Conservation (phyloP, 108 stramenopile genomes). For the Nannochloropsis granulata region DNA sequence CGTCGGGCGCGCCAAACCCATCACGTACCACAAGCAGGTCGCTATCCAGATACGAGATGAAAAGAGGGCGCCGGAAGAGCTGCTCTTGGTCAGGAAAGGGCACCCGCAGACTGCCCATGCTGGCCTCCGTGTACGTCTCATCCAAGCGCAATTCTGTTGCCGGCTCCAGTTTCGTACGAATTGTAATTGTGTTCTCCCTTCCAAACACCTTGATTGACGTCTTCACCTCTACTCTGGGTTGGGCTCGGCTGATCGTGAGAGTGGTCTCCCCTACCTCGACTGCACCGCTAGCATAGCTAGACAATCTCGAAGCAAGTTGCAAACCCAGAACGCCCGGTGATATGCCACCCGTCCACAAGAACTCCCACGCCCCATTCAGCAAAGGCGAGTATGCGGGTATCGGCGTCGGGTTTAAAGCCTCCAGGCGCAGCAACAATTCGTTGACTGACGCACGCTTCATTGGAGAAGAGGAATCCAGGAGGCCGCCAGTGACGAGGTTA, state of each 20-base stretch:
- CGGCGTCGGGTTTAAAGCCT: constrained; percentile 22
- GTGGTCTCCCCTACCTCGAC: constrained; percentile 9
- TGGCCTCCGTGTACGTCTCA: constrained; percentile 20
- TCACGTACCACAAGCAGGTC: constrained; percentile 18
- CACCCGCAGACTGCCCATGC: background rate
- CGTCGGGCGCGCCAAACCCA: constrained; percentile 7
- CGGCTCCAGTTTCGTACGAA: constrained; percentile 10
- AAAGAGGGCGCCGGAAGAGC: constrained; percentile 2
- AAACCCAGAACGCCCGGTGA: constrained; percentile 19
- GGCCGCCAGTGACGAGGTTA: background rate
- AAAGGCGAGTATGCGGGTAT: constrained; percentile 1
- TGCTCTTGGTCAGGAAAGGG: constrained; percentile 17
- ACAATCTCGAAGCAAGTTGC: background rate
- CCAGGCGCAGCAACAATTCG: constrained; percentile 23
- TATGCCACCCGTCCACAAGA: constrained; percentile 22
- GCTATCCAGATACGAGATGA: constrained; percentile 14
- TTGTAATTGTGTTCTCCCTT: background rate
- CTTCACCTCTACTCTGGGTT: constrained; percentile 19
- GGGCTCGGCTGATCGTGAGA: constrained; percentile 15
- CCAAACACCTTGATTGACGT: constrained; percentile 7
- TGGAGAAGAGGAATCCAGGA: background rate
- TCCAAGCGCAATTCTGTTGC: constrained; percentile 3
- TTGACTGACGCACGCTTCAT: constrained; percentile 5
- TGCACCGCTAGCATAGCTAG: background rate
- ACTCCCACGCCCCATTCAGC: constrained; percentile 25